Evolutionary conservation across 352 stramenopile species (phyloP), one percentile per base, ranked within the genome.

Genomic region (Plasmopara halstedii): DNA sequence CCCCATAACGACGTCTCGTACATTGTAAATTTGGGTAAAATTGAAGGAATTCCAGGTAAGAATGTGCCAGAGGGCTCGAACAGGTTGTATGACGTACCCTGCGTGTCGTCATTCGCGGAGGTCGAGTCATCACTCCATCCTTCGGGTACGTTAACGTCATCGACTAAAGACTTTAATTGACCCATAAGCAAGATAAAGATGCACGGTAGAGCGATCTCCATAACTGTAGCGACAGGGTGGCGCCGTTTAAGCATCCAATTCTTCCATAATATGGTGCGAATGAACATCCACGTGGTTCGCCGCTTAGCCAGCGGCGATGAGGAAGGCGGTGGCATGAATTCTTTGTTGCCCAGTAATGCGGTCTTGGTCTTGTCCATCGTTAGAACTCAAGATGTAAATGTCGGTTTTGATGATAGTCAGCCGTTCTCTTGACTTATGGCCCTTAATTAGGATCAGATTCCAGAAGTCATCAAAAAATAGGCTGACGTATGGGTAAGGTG

Each of bases 171-270:
- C 53, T 88, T 88, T 11, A 88, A 53, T 17, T 67, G n/a, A 8
- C 71, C 63, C 52, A 85, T 42, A 6, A 85, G 32, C 21, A 85
- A 27, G 26, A 88, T 79, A 55, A 88, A 83, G 34, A 81, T 29
- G 40, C 52, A 70, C 1, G 76, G 76, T 9, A 88, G 51, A 10
- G 53, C 53, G 2, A 88, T 36, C 15, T 88, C 73, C 47, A 81
- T 53, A 10, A 72, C 55, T 9, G 69, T 82, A 18, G 59, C 72
- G 9, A 85, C 43, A 2, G 56, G 57, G 20, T 85, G 73, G 29
- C 73, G 71, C 8, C 58, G 53, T 62, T 88, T 88, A 11, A 85
- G 64, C 32, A 67, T 56, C 56, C 61, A 77, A 44, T 88, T 85
- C 53, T 88, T 88, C 66, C 73, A 77, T 23, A 53, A 27, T 26